Percentiles rank a stretch among this genome's conserved stretches.
Evolutionary conservation across 1,284 basidiomycete genomes (phyloP).

Genomic region (Cystobasidium slooffiae): DNA sequence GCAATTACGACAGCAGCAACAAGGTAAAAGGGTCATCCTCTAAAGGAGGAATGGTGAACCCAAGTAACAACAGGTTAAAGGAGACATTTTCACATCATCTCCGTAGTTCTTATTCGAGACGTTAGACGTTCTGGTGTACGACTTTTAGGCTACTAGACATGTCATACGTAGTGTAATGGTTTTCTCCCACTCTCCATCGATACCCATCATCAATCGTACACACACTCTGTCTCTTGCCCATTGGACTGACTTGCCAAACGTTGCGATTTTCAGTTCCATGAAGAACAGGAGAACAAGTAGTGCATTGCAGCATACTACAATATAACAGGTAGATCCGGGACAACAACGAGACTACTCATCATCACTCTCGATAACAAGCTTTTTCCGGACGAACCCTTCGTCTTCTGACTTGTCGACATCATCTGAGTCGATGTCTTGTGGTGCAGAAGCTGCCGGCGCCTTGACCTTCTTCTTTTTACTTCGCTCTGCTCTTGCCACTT

Average conservation of each 20-base stretch:
- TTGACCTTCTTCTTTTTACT: constrained; percentile 36
- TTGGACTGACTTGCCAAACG: too few species aligned
- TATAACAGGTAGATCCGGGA: neutral
- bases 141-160: neutral
- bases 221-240: too few species aligned
- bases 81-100: neutral
- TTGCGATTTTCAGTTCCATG: too few species aligned
- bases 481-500: constrained; percentile 50
- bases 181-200: too few species aligned
- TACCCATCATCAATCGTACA: too few species aligned
- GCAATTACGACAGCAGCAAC: neutral
- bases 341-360: constrained; percentile 18
- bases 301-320: neutral
- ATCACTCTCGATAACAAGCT: constrained; percentile 40
- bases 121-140: neutral
- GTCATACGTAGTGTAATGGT: too few species aligned
- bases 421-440: constrained; percentile 47
- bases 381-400: constrained; percentile 30
- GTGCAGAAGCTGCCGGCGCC: constrained; percentile 21
- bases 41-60: constrained; percentile 26
- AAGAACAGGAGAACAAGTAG: neutral
- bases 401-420: constrained; percentile 47
- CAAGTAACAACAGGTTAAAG: neutral
- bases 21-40: constrained; percentile 15
- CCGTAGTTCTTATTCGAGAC: neutral